Base-by-base conservation (phyloP, 768 basidiomycete genomes). In the Epithele typhae region DNA sequence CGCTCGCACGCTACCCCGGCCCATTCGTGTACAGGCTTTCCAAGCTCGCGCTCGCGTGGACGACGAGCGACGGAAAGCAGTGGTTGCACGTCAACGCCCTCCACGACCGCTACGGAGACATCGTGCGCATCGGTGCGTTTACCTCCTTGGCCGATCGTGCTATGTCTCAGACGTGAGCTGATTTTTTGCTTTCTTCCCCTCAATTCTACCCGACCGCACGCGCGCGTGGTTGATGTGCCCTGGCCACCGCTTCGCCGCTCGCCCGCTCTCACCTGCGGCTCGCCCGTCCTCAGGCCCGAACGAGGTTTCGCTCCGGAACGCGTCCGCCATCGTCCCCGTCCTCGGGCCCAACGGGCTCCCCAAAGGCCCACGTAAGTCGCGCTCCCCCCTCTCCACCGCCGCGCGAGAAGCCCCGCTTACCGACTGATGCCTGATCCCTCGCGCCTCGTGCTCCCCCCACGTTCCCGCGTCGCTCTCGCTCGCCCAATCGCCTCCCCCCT, bases 271-370 rank as follows among this genome's bases (percentile, higher is more conserved):
- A n/a, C n/a, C n/a, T n/a, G n/a, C n/a, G n/a, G n/a, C n/a, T n/a
- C n/a, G n/a, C n/a, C n/a, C n/a, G n/a, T n/a, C 30, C n/a, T 8
- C 35, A 75, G 73, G 73, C n/a, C 74, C 73, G n/a, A 76, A 75
- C 53, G 73, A 74, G 40, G 55, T 76, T 3, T 73, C 71, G 0
- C 65, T 75, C 18, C 53, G 53, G 33, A 66, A 71, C 15, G 53
- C 58, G 1, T 58, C 60, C 1, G 51, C 61, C 3, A 53, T 75
- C 14, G 52, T 59, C 1, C 49, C 62, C 0, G 56, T 74, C 5
- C 11, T 42, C 15, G 41, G 41, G 4, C n/a, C 41, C 15, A 51
- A 56, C 9, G 73, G 74, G 4, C 60, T 76, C 56, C 68, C 68
- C 8, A 75, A 75, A 55, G 71, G 71, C 3, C 63, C 65, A 1